These are phyloP conservation scores for Penicillium ochrochloron DNA, from an alignment of 495 filamentous ascomycete genomes.

Conservation along the genomic window DNA sequence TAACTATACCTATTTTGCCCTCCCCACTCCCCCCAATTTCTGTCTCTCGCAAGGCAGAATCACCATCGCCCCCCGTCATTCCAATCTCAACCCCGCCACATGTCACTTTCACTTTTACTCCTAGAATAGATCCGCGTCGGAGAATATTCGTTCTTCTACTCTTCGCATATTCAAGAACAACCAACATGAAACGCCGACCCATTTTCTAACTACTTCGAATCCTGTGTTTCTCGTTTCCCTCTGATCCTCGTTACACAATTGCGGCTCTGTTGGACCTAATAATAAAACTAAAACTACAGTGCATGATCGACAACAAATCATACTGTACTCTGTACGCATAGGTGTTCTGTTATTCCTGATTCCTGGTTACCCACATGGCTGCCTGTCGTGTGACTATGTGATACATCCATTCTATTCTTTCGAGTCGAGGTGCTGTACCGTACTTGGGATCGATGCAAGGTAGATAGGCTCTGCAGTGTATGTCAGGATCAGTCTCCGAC, in stretches of 20 bases:
- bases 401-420: background rate
- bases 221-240: no score
- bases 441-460: background rate
- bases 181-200: background rate
- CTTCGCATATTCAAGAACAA: background rate
- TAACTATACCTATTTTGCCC: background rate
- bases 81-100: background rate
- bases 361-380: background rate
- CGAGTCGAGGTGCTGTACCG: background rate
- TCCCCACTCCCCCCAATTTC: background rate
- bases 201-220: background rate
- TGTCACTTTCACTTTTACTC: background rate
- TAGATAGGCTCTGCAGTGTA: background rate
- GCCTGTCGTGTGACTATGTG: background rate
- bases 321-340: background rate
- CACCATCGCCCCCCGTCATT: background rate
- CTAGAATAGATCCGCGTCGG: background rate
- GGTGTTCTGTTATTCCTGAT: background rate
- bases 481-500: background rate
- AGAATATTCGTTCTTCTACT: background rate
- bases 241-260: background rate
- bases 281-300: background rate
- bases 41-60: background rate
- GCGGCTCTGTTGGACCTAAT: background rate
- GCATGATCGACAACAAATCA: background rate